phyloP scores from a whole-genome alignment of 371 early-diverging fungal genomes.

The Saksenaea oblongispora region DNA sequence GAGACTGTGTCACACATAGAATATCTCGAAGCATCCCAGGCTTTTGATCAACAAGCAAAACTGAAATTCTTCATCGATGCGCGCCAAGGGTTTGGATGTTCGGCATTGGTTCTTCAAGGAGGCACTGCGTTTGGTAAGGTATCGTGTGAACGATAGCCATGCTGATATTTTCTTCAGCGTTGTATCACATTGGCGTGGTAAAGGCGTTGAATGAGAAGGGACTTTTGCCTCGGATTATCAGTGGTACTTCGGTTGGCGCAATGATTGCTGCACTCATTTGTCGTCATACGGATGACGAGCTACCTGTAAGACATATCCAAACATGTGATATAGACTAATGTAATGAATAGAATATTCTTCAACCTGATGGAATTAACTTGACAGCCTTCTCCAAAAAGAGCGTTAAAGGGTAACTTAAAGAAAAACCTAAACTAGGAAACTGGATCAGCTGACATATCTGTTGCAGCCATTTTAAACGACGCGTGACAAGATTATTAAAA shows the following conservation, averaged over 20 bases:
- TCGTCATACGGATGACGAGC: slow-evolving; percentile 69
- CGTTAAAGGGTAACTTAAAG: slow-evolving; percentile 36
- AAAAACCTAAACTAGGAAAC: not conserved
- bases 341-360: slow-evolving; percentile 47
- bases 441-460: not conserved
- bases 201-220: slow-evolving; percentile 67
- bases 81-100: slow-evolving; percentile 67
- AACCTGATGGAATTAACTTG: slow-evolving; percentile 65
- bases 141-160: not conserved
- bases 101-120: slow-evolving; percentile 73
- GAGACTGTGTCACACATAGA: slow-evolving; percentile 65
- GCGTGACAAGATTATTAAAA: slow-evolving; percentile 65
- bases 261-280: slow-evolving; percentile 75
- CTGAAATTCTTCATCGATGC: slow-evolving; percentile 72
- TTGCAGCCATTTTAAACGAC: slow-evolving; percentile 51
- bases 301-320: slow-evolving; percentile 65
- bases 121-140: slow-evolving; percentile 66
- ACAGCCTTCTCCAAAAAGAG: slow-evolving; percentile 62
- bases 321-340: not conserved
- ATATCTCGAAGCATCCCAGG: slow-evolving; percentile 51
- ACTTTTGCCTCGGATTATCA: slow-evolving; percentile 70
- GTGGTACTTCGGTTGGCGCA: slow-evolving; percentile 73
- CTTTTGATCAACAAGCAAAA: slow-evolving; percentile 56
- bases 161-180: slow-evolving; percentile 30
- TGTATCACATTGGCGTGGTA: slow-evolving; percentile 77